Evolutionary conservation across 2,329 filamentous ascomycete species (phyloP).

Genomic region (Colletotrichum magnum): DNA sequence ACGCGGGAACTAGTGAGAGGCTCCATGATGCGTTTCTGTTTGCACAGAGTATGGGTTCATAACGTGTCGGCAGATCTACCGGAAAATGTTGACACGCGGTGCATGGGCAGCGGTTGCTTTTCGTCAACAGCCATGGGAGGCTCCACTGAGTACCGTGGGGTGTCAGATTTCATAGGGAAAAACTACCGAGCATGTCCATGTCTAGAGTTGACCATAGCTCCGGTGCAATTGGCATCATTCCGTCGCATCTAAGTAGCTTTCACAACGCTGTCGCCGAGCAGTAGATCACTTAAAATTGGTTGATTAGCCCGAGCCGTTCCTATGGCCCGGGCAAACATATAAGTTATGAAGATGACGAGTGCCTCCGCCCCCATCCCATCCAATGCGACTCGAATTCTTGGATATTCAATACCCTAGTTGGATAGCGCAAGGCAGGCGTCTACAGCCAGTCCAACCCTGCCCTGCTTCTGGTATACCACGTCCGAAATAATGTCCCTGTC

Average conservation of each 20-base stretch:
- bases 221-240: not conserved
- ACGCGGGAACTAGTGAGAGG: not conserved
- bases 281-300: not conserved
- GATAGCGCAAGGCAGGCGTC: slow-evolving; percentile 85
- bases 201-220: slow-evolving; percentile 6
- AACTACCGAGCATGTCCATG: not conserved
- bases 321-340: too few species aligned
- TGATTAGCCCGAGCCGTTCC: not conserved
- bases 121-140: not conserved
- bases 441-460: slow-evolving; percentile 88
- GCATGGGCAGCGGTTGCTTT: not conserved
- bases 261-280: not conserved
- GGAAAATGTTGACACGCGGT: too few species aligned
- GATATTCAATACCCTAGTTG: slow-evolving; percentile 46
- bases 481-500: slow-evolving; percentile 96
- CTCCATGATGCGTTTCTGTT: not conserved
- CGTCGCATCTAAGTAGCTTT: not conserved
- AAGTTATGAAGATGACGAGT: not conserved
- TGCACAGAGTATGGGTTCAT: too few species aligned
- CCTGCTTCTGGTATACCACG: slow-evolving; percentile 95
- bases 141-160: slow-evolving; percentile 5
- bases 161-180: slow-evolving; percentile 7
- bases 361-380: not conserved
- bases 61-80: too few species aligned
- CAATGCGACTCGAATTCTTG: not conserved